phyloP scores from a whole-genome alignment of 345 rosid genomes.

The Populus euphratica region DNA sequence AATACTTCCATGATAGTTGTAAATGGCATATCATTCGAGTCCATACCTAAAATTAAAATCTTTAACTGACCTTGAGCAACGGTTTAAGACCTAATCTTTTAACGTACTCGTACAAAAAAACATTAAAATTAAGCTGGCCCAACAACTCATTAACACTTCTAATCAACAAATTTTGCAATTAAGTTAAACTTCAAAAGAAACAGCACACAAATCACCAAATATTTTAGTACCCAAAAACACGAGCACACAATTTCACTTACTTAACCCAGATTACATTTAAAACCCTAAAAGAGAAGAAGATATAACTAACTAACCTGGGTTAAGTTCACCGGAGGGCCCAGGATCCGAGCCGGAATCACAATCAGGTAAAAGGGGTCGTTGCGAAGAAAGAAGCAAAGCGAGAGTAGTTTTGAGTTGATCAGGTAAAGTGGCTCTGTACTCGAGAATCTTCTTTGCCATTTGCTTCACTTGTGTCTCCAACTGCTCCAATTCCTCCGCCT shows the following conservation, averaged over 20 bases:
- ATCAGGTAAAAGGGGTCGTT: slow-evolving; percentile 31
- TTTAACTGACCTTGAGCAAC: too few species aligned
- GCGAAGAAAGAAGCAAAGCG: slow-evolving; percentile 43
- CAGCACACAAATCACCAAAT: not conserved
- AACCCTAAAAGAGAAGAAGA: slow-evolving; percentile 19
- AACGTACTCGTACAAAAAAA: not conserved
- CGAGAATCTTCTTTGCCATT: slow-evolving; percentile 59
- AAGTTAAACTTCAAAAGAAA: not conserved
- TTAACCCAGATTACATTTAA: not conserved
- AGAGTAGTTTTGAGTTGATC: slow-evolving; percentile 54
- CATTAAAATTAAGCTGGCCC: not conserved
- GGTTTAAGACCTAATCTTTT: not conserved
- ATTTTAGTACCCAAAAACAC: not conserved
- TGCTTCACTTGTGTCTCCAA: slow-evolving; percentile 55
- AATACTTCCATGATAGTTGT: not conserved
- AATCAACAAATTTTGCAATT: not conserved
- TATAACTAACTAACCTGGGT: slow-evolving; percentile 29
- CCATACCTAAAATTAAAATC: not conserved
- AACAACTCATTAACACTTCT: not conserved
- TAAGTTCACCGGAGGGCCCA: slow-evolving; percentile 28
- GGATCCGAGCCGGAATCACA: slow-evolving; percentile 31
- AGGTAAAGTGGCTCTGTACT: slow-evolving; percentile 61
- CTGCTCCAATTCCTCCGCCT: slow-evolving; percentile 46
- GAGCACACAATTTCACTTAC: not conserved
- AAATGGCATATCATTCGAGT: not conserved